Conservation (phyloP, 106 monocot species). For the Apostasia shenzhenica region DNA sequence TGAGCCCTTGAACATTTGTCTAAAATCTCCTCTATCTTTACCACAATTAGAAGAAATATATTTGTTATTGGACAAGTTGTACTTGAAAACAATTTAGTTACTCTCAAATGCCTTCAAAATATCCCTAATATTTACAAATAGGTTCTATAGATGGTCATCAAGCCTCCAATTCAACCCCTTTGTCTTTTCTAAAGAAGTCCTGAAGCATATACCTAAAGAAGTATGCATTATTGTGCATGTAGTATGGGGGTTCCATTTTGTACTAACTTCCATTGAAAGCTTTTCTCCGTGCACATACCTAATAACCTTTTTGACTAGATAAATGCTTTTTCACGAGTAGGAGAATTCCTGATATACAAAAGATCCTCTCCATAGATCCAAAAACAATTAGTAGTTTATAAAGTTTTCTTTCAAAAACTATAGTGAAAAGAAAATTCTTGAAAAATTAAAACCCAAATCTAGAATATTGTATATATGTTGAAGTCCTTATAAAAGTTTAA, state of each 20-base stretch:
- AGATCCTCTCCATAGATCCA: neutral
- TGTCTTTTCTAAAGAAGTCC: no score
- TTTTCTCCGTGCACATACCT: neutral
- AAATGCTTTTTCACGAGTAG: neutral
- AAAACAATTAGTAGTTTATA: no score
- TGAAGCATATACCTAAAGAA: no score
- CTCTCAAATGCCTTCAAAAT: neutral
- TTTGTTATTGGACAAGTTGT: neutral
- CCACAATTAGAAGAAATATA: neutral
- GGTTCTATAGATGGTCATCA: neutral
- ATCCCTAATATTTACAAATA: neutral
- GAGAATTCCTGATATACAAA: neutral
- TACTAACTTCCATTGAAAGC: neutral
- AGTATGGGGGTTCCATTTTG: neutral
- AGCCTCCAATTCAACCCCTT: neutral
- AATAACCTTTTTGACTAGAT: neutral
- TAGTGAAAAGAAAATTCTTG: no score
- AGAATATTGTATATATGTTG: no score
- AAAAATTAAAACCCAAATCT: no score
- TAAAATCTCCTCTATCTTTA: neutral
- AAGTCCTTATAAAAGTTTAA: no score
- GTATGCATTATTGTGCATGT: neutral
- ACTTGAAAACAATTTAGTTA: neutral
- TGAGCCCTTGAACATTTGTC: neutral
- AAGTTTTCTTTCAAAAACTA: no score